phyloP scores from a whole-genome alignment of 768 basidiomycete species.

The Tylopilus rubrobrunneus region DNA sequence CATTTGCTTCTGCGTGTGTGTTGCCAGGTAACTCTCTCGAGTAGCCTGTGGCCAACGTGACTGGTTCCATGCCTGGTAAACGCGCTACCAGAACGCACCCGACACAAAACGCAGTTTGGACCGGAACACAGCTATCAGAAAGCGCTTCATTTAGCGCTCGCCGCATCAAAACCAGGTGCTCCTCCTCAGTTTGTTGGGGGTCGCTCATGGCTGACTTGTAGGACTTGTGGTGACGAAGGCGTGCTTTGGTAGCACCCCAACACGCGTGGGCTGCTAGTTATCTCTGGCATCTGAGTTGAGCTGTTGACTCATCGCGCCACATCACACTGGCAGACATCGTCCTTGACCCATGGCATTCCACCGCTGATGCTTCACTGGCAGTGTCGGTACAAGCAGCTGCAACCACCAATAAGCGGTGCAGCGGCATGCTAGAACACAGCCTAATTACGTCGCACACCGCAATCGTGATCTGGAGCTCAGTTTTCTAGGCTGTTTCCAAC shows the following conservation, averaged over 20 bases:
- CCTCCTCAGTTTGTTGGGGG: slow-evolving; percentile 9
- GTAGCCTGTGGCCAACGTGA: slow-evolving; percentile 74
- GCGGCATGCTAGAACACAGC: neutral
- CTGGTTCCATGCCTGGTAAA: slow-evolving; percentile 38
- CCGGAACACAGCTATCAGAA: slow-evolving; percentile 56
- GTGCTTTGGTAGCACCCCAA: no score
- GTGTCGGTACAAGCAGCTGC: no score
- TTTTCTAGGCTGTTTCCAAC: no score
- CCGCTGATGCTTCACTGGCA: no score
- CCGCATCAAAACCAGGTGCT: slow-evolving; percentile 46
- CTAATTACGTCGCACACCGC: no score
- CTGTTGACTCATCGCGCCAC: no score
- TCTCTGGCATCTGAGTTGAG: no score
- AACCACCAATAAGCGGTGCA: neutral
- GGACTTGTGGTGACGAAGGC: no score
- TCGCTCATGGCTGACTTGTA: neutral
- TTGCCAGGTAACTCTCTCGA: slow-evolving; percentile 92
- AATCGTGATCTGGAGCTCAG: no score
- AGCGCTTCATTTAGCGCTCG: slow-evolving; percentile 67
- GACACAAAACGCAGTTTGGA: slow-evolving; percentile 84
- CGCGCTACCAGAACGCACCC: slow-evolving; percentile 70
- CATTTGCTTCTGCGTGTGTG: slow-evolving; percentile 97
- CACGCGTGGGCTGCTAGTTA: no score
- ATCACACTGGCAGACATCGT: no score
- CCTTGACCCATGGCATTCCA: no score